These are phyloP conservation scores for Clavariopsis aquatica DNA, from an alignment of 495 filamentous ascomycete species.

Conservation along the genomic window DNA sequence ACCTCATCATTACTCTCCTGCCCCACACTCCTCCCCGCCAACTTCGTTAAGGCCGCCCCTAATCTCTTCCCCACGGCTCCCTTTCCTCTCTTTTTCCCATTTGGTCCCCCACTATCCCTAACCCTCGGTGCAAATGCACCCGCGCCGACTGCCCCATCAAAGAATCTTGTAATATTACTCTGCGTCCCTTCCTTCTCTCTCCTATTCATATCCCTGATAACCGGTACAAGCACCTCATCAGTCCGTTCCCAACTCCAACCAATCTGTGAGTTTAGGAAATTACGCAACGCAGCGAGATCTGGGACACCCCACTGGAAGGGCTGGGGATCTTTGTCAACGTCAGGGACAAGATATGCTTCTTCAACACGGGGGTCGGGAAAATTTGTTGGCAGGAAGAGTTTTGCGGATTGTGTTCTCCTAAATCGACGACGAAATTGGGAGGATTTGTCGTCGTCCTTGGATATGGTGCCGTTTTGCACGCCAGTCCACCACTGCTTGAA, in stretches of 20 bases:
- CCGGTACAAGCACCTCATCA: constrained; percentile 91
- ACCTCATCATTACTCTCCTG: no score
- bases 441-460: constrained; percentile 55
- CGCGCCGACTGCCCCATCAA: constrained; percentile 62
- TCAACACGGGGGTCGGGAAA: constrained; percentile 78
- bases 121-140: constrained; percentile 76
- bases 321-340: constrained; percentile 76
- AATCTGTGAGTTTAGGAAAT: constrained; percentile 87
- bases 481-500: constrained; percentile 87
- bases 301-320: constrained; percentile 93
- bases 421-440: constrained; percentile 81
- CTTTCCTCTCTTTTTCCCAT: constrained; percentile 74
- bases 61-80: constrained; percentile 54
- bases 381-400: constrained; percentile 75
- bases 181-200: constrained; percentile 87
- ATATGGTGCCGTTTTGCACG: constrained; percentile 62
- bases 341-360: constrained; percentile 79
- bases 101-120: constrained; percentile 44
- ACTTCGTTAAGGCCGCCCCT: constrained; percentile 32
- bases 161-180: constrained; percentile 91
- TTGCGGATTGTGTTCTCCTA: constrained; percentile 60
- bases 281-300: constrained; percentile 81
- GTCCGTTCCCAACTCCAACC: constrained; percentile 90
- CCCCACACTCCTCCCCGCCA: constrained; percentile 26
- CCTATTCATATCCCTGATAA: constrained; percentile 90